A percentile compares a stretch with the other conserved stretches of the same genome.
Evolutionary conservation across 352 stramenopile genomes (phyloP).

Genomic region (Pythium angustatum): DNA sequence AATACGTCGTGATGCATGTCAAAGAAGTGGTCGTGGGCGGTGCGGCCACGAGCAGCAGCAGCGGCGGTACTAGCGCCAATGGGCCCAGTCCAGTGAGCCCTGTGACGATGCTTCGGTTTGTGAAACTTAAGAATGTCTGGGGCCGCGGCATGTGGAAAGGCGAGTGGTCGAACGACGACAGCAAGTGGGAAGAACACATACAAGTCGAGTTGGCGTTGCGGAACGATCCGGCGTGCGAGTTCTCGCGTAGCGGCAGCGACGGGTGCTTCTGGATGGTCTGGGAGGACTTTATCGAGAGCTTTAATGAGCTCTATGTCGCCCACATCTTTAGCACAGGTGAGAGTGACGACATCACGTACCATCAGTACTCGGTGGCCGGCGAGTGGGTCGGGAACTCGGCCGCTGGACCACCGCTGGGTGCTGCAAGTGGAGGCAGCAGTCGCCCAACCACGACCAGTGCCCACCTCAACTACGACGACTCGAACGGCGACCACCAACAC

Average conservation of each 20-base stretch:
- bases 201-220: constrained; percentile 71
- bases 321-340: constrained; percentile 39
- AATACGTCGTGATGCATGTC: constrained; percentile 72
- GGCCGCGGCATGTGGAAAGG: constrained; percentile 76
- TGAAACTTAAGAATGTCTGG: constrained; percentile 86
- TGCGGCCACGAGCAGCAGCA: not conserved
- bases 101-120: constrained; percentile 49
- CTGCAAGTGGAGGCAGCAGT: not conserved
- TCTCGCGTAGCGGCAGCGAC: constrained; percentile 68
- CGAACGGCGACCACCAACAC: constrained; percentile 12
- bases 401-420: constrained; percentile 34
- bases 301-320: constrained; percentile 71
- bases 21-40: constrained; percentile 51
- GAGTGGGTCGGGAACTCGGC: constrained; percentile 49
- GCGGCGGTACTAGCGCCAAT: not conserved
- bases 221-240: constrained; percentile 56
- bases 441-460: constrained; percentile 7
- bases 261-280: constrained; percentile 86
- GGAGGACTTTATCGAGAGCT: constrained; percentile 71
- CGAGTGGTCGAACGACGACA: constrained; percentile 83
- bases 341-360: constrained; percentile 27
- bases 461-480: constrained; percentile 2
- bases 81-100: constrained; percentile 1
- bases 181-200: constrained; percentile 82
- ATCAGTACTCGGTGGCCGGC: constrained; percentile 61